phyloP scores from a whole-genome alignment of 1,284 basidiomycete species.

The Sporisorium scitamineum region DNA sequence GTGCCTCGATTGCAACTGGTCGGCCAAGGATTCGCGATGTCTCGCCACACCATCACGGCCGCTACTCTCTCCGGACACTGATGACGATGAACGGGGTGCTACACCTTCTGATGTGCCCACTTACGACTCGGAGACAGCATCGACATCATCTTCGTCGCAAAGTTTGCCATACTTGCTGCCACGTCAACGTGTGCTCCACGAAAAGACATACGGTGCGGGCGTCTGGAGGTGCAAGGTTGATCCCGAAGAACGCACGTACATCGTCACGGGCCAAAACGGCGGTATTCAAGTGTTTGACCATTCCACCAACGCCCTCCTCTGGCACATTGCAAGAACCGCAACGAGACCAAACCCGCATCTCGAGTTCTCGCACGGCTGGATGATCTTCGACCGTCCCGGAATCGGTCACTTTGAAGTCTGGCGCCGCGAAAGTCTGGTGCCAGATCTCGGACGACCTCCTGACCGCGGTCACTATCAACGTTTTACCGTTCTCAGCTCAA shows the following conservation, averaged over 20 bases:
- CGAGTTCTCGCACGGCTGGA: slow-evolving; percentile 58
- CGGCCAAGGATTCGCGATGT: slow-evolving; percentile 2
- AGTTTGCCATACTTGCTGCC: slow-evolving; percentile 16
- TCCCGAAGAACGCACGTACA: slow-evolving; percentile 51
- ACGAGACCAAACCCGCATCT: slow-evolving; percentile 54
- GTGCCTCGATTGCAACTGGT: slow-evolving; percentile 41
- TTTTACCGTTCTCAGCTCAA: slow-evolving; percentile 34
- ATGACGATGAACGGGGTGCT: background rate
- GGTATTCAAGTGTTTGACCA: slow-evolving; percentile 43
- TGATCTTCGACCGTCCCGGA: slow-evolving; percentile 55
- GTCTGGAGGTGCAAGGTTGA: slow-evolving; percentile 63
- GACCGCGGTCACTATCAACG: slow-evolving; percentile 52
- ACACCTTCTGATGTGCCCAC: background rate
- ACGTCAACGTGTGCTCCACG: slow-evolving; percentile 7
- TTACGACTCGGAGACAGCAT: background rate
- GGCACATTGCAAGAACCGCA: slow-evolving; percentile 38
- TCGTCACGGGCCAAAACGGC: slow-evolving; percentile 41
- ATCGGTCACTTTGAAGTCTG: slow-evolving; percentile 59
- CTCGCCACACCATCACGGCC: background rate
- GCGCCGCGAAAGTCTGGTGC: slow-evolving; percentile 52
- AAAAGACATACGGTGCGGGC: slow-evolving; percentile 10
- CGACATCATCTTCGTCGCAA: background rate
- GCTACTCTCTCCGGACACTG: background rate
- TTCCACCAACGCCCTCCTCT: slow-evolving; percentile 38
- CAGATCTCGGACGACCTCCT: slow-evolving; percentile 34